A percentile compares a stretch with the other conserved stretches of the same genome.
These are phyloP conservation scores for Intubia oerlemansii DNA, from an alignment of 2,329 filamentous ascomycete genomes.

Conservation along the genomic window DNA sequence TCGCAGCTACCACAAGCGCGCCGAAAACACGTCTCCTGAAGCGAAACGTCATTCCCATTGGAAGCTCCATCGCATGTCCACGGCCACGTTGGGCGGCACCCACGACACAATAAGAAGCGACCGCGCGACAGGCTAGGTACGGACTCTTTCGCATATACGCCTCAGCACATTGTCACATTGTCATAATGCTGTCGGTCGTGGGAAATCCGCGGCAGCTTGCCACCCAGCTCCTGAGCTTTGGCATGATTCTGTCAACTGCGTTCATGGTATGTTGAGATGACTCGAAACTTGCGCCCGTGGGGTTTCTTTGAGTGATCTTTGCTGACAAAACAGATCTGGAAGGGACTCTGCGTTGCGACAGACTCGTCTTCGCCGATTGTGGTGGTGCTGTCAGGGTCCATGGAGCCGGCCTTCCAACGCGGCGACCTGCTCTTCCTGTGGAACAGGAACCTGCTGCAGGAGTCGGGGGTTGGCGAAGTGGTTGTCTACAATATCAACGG, in stretches of 20 bases:
- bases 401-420: slow-evolving; percentile 67
- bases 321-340: slow-evolving; percentile 43
- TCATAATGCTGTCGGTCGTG: slow-evolving; percentile 46
- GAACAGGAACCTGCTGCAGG: slow-evolving; percentile 43
- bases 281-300: background rate
- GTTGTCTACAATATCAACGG: slow-evolving; percentile 61
- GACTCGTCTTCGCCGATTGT: slow-evolving; percentile 63
- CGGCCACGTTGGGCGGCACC: no score
- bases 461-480: slow-evolving; percentile 28
- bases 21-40: no score
- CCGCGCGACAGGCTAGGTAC: no score
- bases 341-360: slow-evolving; percentile 59
- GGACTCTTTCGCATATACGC: no score
- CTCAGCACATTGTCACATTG: no score
- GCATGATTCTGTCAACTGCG: slow-evolving; percentile 69
- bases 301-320: background rate
- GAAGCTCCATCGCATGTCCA: no score
- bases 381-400: slow-evolving; percentile 64
- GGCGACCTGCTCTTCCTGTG: slow-evolving; percentile 58
- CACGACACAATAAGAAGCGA: no score
- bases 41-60: no score
- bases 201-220: slow-evolving; percentile 62
- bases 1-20: no score
- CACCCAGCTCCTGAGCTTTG: slow-evolving; percentile 73
- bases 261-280: slow-evolving; percentile 47